Base-by-base conservation (phyloP, 176 grass and related monocot genomes). In the Rhynchospora tenuis region DNA sequence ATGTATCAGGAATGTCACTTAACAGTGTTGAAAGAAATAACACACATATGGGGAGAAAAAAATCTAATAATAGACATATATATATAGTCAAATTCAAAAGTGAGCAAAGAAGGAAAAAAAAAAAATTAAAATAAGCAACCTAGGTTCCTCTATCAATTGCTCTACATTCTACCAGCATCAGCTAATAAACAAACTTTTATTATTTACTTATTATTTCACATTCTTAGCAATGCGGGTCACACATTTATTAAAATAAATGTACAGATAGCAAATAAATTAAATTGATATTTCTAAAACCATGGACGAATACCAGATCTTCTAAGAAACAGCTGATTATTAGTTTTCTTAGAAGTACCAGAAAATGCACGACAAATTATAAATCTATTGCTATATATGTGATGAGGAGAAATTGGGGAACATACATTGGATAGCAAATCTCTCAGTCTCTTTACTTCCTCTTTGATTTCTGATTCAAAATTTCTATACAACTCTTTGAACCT, bases 351-450 rank as follows among this genome's bases (percentile, higher is more conserved):
- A 26, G 2, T 73, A 85, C 19, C 71, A 83, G 44, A 19, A 59
- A 19, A 44, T 57, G 27, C 27, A 67, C 10, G 2, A 70, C 51
- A 88, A n/a, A n/a, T n/a, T n/a, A n/a, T n/a, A 93, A 48, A 59
- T 47, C 7, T 14, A 70, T 64, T 48, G 81, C 83, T 82, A 57
- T 45, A 68, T 64, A 88, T 84, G 60, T 73, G 62, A 23, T 42
- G 22, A 84, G 47, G 77, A 77, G 74, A 81, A 29, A 29, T 84
- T 22, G 86, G 82, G 63, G 78, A 22, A 52, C 84, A 81, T 93
- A 93, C 94, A 88, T 88, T 78, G 78, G 88, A 92, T 47, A 94
- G 85, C 17, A 75, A 81, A 87, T 88, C 86, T 83, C 77, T 89
- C 14, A 89, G 67, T 22, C 81, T 87, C 88, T 90, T 82, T 78